Conservation (phyloP, 2,329 filamentous ascomycete genomes). For the Dryadomyces quercus-mongolicae region DNA sequence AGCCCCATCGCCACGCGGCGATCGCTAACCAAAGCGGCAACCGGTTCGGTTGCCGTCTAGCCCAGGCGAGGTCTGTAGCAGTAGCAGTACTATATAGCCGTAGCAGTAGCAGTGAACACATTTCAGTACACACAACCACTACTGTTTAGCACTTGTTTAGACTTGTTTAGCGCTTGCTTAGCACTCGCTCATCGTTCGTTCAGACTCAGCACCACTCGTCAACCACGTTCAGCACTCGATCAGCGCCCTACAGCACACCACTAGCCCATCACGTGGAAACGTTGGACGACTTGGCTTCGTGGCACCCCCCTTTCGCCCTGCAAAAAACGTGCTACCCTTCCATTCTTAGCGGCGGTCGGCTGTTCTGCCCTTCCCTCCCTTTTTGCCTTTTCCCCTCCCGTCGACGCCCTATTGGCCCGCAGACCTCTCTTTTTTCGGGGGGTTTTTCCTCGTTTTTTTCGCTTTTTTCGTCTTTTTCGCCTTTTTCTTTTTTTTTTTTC, state of each 20-base stretch:
- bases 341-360: constrained; percentile 11
- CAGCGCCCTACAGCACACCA: too few species aligned
- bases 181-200: too few species aligned
- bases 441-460: too few species aligned
- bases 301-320: background rate
- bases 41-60: background rate
- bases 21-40: background rate
- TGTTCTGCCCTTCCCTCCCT: constrained; percentile 5
- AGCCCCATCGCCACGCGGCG: constrained; percentile 3
- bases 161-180: too few species aligned
- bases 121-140: too few species aligned
- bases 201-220: too few species aligned
- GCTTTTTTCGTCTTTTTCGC: too few species aligned
- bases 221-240: too few species aligned
- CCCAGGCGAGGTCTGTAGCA: background rate
- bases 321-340: constrained; percentile 13
- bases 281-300: background rate
- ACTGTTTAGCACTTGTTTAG: too few species aligned
- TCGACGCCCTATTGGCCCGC: background rate
- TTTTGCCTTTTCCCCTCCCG: background rate
- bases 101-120: too few species aligned
- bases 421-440: too few species aligned
- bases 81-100: too few species aligned
- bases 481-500: background rate
- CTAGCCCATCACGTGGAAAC: constrained; percentile 3